These are phyloP conservation scores for Herpomyces periplanetae DNA, from an alignment of 2,329 filamentous ascomycete species.

Conservation along the genomic window DNA sequence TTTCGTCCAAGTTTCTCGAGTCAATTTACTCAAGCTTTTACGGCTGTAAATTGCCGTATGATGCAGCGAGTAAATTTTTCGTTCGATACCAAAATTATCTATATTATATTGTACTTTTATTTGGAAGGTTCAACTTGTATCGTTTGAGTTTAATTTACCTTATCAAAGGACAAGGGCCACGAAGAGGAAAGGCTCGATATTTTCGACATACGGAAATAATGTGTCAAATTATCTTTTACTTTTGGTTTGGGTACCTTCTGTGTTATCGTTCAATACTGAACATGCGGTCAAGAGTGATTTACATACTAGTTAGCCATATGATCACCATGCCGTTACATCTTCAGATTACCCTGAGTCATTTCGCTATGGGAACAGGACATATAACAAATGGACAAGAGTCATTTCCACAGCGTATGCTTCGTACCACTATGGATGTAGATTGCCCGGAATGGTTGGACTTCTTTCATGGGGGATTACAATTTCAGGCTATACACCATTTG, in stretches of 20 bases:
- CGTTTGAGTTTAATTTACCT: slow-evolving; percentile 40
- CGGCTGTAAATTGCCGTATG: slow-evolving; percentile 35
- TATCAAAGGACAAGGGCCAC: slow-evolving; percentile 24
- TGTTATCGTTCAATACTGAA: slow-evolving; percentile 30
- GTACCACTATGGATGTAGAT: slow-evolving; percentile 75
- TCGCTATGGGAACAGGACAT: slow-evolving; percentile 66
- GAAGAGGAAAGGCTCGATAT: slow-evolving; percentile 40
- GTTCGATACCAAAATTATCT: slow-evolving; percentile 36
- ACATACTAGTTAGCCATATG: slow-evolving; percentile 40
- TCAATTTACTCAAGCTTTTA: slow-evolving; percentile 46
- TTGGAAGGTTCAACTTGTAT: slow-evolving; percentile 66
- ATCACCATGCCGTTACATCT: slow-evolving; percentile 45
- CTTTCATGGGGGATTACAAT: slow-evolving; percentile 55
- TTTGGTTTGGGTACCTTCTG: slow-evolving; percentile 47
- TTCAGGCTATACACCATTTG: slow-evolving; percentile 56
- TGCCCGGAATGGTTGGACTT: slow-evolving; percentile 63
- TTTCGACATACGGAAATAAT: slow-evolving; percentile 38
- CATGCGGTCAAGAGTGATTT: slow-evolving; percentile 25
- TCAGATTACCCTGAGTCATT: slow-evolving; percentile 68
- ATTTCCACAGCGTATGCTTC: slow-evolving; percentile 58
- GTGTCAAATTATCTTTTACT: slow-evolving; percentile 47
- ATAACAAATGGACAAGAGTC: slow-evolving; percentile 47
- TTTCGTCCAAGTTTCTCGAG: slow-evolving; percentile 38
- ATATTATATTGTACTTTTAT: slow-evolving; percentile 40
- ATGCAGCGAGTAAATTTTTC: slow-evolving; percentile 25